These are phyloP conservation scores for Basidiobolus heterosporus DNA, from an alignment of 371 early-diverging fungal genomes.

Conservation along the genomic window DNA sequence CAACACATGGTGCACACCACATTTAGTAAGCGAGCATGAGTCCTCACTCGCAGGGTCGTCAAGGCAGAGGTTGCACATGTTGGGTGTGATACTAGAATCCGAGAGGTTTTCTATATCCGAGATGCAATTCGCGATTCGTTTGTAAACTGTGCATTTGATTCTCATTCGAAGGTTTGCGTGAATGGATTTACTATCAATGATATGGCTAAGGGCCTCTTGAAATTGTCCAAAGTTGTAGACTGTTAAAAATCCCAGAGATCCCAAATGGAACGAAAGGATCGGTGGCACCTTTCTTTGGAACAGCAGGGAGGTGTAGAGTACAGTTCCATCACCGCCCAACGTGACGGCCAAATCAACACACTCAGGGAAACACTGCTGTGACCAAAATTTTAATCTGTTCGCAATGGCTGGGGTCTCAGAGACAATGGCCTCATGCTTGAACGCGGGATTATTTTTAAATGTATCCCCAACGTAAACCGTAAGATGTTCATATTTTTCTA, in stretches of 20 bases:
- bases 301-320: conserved; percentile 69
- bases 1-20: conserved; percentile 38
- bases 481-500: conserved; percentile 14
- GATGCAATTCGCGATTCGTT: conserved; percentile 15
- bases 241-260: conserved; percentile 80
- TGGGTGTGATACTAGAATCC: conserved; percentile 7
- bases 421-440: conserved; percentile 27
- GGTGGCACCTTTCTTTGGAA: conserved; percentile 80
- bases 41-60: neutral
- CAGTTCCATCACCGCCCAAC: conserved; percentile 80
- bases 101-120: neutral
- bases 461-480: conserved; percentile 30
- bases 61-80: conserved; percentile 9
- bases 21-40: neutral
- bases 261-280: conserved; percentile 72
- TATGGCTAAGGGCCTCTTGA: conserved; percentile 29
- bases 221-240: conserved; percentile 60
- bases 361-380: conserved; percentile 39
- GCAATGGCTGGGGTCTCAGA: conserved; percentile 20
- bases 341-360: conserved; percentile 20
- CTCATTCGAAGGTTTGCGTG: conserved; percentile 79
- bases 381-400: conserved; percentile 53
- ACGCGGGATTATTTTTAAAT: conserved; percentile 29
- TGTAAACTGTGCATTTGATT: conserved; percentile 67
- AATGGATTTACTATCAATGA: conserved; percentile 44